phyloP scores from a whole-genome alignment of 139 green algal genomes.

The Desmodesmus armatus region DNA sequence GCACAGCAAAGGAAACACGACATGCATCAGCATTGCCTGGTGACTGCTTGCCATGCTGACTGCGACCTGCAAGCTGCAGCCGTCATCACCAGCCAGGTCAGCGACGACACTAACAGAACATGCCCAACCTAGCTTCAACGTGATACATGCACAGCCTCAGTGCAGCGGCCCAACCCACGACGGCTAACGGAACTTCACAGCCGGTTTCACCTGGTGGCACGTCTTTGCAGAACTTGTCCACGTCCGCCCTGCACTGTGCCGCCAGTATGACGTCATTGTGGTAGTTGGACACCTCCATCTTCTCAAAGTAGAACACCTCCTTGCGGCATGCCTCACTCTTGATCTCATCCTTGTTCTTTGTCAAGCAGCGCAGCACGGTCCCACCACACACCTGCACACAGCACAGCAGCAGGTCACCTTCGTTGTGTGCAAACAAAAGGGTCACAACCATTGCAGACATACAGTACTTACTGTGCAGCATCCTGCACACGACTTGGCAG shows the following conservation, averaged over 20 bases:
- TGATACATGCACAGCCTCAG: background rate
- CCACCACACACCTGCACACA: slow-evolving; percentile 75
- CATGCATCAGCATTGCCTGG: background rate
- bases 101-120: background rate
- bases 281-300: slow-evolving; percentile 81
- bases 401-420: background rate
- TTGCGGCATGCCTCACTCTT: slow-evolving; percentile 76
- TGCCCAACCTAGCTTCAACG: background rate
- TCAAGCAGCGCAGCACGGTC: slow-evolving; percentile 88
- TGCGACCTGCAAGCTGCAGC: too few relatives aligned
- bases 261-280: slow-evolving; percentile 80
- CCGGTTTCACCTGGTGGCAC: slow-evolving; percentile 65
- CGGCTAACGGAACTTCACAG: background rate
- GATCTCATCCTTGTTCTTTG: slow-evolving; percentile 79
- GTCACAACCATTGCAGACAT: too few relatives aligned
- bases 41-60: background rate
- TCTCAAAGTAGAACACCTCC: slow-evolving; percentile 88
- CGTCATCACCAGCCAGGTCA: too few relatives aligned
- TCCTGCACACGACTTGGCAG: background rate
- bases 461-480: too few relatives aligned
- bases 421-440: background rate
- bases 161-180: background rate
- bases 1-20: slow-evolving; percentile 5
- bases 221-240: slow-evolving; percentile 77
- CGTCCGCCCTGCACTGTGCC: slow-evolving; percentile 75